phyloP scores from a whole-genome alignment of 2,329 filamentous ascomycete genomes.

The Colletotrichum acutatum region DNA sequence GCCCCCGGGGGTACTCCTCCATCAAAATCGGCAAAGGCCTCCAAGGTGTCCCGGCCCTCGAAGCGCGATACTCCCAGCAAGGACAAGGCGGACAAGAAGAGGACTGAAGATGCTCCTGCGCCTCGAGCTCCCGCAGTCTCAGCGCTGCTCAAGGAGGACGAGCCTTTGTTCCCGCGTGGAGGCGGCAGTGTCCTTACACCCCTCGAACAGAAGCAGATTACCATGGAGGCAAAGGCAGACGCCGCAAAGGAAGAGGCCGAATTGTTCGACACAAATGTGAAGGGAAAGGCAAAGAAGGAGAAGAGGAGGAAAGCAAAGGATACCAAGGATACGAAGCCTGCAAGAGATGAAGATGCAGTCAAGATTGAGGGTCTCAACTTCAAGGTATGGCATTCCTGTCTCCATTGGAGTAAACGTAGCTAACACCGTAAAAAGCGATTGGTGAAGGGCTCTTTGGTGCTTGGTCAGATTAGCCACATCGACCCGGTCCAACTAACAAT shows the following conservation, averaged over 20 bases:
- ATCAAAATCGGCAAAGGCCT: conserved; percentile 59
- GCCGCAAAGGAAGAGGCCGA: conserved; percentile 85
- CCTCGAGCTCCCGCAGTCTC: conserved; percentile 53
- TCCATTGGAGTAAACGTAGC: conserved; percentile 21
- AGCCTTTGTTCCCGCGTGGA: conserved; percentile 90
- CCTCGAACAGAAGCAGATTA: conserved; percentile 95
- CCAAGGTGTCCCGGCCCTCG: conserved; percentile 58
- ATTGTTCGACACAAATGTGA: conserved; percentile 59
- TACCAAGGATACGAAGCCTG: conserved; percentile 56
- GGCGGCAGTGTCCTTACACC: conserved; percentile 92
- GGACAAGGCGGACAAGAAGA: conserved; percentile 50
- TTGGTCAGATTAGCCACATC: conserved; percentile 87
- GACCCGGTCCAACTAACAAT: conserved; percentile 82
- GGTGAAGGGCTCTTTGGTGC: conserved; percentile 84
- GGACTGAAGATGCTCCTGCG: conserved; percentile 41
- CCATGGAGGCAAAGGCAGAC: conserved; percentile 91
- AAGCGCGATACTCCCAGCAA: conserved; percentile 53
- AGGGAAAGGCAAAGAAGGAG: conserved; percentile 63
- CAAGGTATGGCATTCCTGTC: conserved; percentile 68
- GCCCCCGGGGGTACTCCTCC: conserved; percentile 62
- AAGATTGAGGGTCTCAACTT: conserved; percentile 90
- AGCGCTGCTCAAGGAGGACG: conserved; percentile 74
- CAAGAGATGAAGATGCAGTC: conserved; percentile 66
- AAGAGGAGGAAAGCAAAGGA: conserved; percentile 65
- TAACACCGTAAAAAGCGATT: conserved; percentile 71